Evolutionary conservation across 2,329 filamentous ascomycete species (phyloP), one percentile per base, ranked within the genome.

Genomic region (Aotearoamyces nothofagi): DNA sequence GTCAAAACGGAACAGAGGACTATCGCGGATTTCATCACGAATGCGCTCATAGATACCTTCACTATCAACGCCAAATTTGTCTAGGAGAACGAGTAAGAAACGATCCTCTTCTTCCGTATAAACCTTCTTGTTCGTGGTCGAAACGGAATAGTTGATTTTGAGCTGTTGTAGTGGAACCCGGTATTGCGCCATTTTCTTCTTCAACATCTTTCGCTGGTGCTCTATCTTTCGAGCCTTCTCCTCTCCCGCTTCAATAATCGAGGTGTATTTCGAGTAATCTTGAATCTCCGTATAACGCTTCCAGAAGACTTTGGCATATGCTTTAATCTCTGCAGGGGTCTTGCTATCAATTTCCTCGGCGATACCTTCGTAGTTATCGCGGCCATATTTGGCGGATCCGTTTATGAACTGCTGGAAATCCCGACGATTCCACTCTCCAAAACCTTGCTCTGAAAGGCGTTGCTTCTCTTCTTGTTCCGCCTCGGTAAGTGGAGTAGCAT

Each of bases 391-490:
- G 34, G 83, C 87, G 17, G 83, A 92, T 12, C 83, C 86, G 45
- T 96, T 94, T 55, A 98, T 67, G 51, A 98, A 98, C 43, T 96
- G 90, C 50, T 96, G 87, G 58, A 96, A 98, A 53, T 98, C 92
- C 43, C 92, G 76, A 44, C 84, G 78, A 57, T 93, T 96, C 90
- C 92, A 98, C 17, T 90, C 76, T 2, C 74, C 76, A 44, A 98
- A 98, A 6, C 92, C 90, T 50, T 90, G 70, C 30, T 75, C 66
- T 2, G 83, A 81, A 31, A 98, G 66, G 17, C 63, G 63, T 37
- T 82, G 71, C 56, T 98, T 98, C 54, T 92, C 79, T 19, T 77
- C 77, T 41, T 79, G 74, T 52, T 98, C 90, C 36, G 83, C 81
- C 45, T 94, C 84, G 0, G 80, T 93, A 41, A 98, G 57, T 0